Evolutionary conservation across 2,329 filamentous ascomycete genomes (phyloP).

Genomic region (Fusarium avenaceum): DNA sequence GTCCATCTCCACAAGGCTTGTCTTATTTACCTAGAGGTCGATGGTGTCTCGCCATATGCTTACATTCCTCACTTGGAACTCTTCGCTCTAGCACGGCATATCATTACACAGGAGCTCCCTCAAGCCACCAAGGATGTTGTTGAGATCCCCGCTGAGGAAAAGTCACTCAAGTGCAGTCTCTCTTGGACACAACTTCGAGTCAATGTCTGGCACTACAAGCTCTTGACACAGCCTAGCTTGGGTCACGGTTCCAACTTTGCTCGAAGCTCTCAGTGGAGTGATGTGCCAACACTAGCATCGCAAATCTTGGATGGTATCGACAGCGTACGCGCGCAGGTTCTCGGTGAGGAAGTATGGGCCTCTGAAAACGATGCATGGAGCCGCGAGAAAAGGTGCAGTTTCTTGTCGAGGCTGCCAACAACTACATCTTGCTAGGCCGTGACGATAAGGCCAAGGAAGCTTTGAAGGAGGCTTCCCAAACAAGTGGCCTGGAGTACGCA

Average conservation of each 20-base stretch:
- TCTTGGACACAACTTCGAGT: slow-evolving; percentile 78
- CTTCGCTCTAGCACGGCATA: slow-evolving; percentile 76
- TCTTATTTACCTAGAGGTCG: slow-evolving; percentile 78
- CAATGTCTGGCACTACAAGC: slow-evolving; percentile 76
- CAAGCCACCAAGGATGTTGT: slow-evolving; percentile 45
- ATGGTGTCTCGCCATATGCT: slow-evolving; percentile 88
- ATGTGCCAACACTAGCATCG: slow-evolving; percentile 69
- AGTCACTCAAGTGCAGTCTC: slow-evolving; percentile 61
- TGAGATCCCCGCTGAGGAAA: slow-evolving; percentile 44
- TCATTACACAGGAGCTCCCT: slow-evolving; percentile 55
- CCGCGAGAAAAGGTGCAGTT: slow-evolving; percentile 74
- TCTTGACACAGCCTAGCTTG: slow-evolving; percentile 69
- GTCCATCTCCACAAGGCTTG: slow-evolving; percentile 67
- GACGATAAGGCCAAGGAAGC: slow-evolving; percentile 81
- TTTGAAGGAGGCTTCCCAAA: slow-evolving; percentile 74
- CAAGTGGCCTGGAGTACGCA: slow-evolving; percentile 82
- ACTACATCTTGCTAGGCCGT: slow-evolving; percentile 86
- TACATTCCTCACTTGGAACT: slow-evolving; percentile 87
- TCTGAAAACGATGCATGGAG: slow-evolving; percentile 55
- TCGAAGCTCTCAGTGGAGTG: slow-evolving; percentile 70
- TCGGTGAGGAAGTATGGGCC: slow-evolving; percentile 57
- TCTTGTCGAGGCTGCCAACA: slow-evolving; percentile 83
- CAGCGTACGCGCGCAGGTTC: slow-evolving; percentile 57
- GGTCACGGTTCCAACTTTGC: slow-evolving; percentile 68
- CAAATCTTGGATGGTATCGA: slow-evolving; percentile 60